These are phyloP conservation scores for Coniferiporia sulphurascens DNA, from an alignment of 1,284 basidiomycete species.

Conservation along the genomic window DNA sequence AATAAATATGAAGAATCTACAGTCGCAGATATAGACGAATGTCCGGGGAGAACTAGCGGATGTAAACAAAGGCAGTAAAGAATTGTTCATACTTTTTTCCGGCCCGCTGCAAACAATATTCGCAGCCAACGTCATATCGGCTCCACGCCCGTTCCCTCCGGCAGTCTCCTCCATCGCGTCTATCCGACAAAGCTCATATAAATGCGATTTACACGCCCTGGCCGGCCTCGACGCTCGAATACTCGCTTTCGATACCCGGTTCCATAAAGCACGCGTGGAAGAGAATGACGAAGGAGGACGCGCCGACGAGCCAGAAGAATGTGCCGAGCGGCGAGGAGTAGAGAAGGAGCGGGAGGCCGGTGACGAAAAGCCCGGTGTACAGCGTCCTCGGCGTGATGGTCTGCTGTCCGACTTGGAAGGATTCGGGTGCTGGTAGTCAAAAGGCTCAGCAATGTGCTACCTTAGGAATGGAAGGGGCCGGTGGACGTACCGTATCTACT, in stretches of 20 bases:
- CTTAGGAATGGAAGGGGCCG: background rate
- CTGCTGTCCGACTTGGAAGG: constrained; percentile 73
- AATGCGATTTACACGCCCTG: background rate
- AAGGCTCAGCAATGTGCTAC: constrained; percentile 1
- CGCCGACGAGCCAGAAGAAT: constrained; percentile 78
- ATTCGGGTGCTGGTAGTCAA: constrained; percentile 42
- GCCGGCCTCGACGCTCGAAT: constrained; percentile 61
- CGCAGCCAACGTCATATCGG: background rate
- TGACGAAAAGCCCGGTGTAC: constrained; percentile 76
- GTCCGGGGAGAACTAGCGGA: background rate
- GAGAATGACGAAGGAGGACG: constrained; percentile 70
- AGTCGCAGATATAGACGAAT: background rate
- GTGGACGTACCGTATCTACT: constrained; percentile 77
- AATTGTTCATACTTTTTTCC: background rate
- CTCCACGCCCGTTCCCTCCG: background rate
- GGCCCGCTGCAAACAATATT: background rate
- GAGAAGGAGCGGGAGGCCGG: constrained; percentile 71
- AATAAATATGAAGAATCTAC: constrained; percentile 2
- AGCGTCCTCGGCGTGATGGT: constrained; percentile 80
- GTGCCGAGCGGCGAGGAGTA: constrained; percentile 62
- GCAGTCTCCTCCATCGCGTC: no score
- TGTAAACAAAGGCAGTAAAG: background rate
- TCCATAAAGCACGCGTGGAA: constrained; percentile 80
- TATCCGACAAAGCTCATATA: background rate
- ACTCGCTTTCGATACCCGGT: constrained; percentile 88